Conservation (phyloP, 768 basidiomycete genomes). For the Multifurca ochricompacta region DNA sequence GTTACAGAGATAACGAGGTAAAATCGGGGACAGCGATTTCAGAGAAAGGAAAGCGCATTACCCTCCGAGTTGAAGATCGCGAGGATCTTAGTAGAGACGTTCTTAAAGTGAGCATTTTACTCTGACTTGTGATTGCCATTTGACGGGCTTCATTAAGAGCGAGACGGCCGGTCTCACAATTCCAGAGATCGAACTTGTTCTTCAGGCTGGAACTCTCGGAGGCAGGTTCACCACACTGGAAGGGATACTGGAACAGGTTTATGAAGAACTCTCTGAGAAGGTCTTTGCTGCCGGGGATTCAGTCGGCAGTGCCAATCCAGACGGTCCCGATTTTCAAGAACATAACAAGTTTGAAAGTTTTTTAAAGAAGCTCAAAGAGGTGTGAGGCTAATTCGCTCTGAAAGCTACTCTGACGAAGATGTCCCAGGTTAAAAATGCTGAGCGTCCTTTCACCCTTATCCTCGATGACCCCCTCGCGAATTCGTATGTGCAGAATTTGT, state of each 20-base stretch:
- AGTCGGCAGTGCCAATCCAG: conserved; percentile 32
- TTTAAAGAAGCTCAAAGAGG: conserved; percentile 67
- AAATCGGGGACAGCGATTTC: conserved; percentile 92
- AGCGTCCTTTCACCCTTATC: conserved; percentile 81
- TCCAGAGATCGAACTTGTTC: conserved; percentile 89
- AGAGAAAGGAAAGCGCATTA: conserved; percentile 77
- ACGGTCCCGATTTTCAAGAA: conserved; percentile 8
- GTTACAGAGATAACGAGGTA: conserved; percentile 96
- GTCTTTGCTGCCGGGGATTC: conserved; percentile 73
- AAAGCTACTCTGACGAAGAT: not conserved
- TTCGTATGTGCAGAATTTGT: conserved; percentile 93
- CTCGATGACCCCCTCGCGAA: conserved; percentile 94
- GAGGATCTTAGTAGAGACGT: conserved; percentile 93
- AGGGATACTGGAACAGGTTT: conserved; percentile 88
- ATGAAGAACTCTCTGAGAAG: conserved; percentile 90
- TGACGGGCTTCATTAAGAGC: conserved; percentile 46
- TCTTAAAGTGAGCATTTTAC: conserved; percentile 62
- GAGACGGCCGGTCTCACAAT: conserved; percentile 86
- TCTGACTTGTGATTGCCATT: not conserved
- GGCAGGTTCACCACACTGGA: conserved; percentile 97
- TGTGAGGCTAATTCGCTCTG: conserved; percentile 27
- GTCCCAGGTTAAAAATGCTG: conserved; percentile 64
- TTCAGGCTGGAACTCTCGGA: conserved; percentile 90
- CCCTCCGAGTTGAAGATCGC: conserved; percentile 80
- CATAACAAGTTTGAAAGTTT: conserved; percentile 65